Evolutionary conservation across 768 basidiomycete genomes (phyloP).

Genomic region (Melanogaster broomeanus): DNA sequence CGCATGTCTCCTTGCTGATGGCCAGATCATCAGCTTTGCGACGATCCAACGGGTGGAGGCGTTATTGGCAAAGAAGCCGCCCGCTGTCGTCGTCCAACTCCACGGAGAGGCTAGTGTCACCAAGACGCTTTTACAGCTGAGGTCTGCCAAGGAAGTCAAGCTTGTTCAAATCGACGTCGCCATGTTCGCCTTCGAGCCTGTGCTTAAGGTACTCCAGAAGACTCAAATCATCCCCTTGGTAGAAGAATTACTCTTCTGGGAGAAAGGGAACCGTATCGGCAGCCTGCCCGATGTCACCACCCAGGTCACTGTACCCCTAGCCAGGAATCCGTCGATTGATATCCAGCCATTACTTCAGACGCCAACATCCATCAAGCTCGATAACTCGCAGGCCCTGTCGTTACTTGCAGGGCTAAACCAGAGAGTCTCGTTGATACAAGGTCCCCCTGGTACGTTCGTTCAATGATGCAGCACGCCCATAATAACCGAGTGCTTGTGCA

Average conservation of each 20-base stretch:
- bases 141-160: slow-evolving; percentile 35
- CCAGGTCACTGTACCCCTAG: slow-evolving; percentile 32
- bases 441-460: slow-evolving; percentile 60
- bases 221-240: slow-evolving; percentile 47
- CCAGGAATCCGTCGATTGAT: slow-evolving; percentile 38
- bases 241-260: slow-evolving; percentile 58
- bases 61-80: slow-evolving; percentile 46
- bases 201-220: slow-evolving; percentile 57
- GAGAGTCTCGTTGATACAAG: slow-evolving; percentile 63
- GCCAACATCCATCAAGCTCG: slow-evolving; percentile 46
- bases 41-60: slow-evolving; percentile 56
- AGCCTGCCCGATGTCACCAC: slow-evolving; percentile 5
- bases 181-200: slow-evolving; percentile 62
- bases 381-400: slow-evolving; percentile 46
- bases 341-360: slow-evolving; percentile 41
- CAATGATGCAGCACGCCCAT: not conserved
- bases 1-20: slow-evolving; percentile 51
- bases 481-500: slow-evolving; percentile 19
- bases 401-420: slow-evolving; percentile 58
- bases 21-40: slow-evolving; percentile 51
- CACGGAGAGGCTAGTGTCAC: slow-evolving; percentile 42
- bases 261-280: slow-evolving; percentile 20
- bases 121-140: slow-evolving; percentile 43
- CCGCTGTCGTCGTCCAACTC: slow-evolving; percentile 55
- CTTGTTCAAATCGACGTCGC: slow-evolving; percentile 63